Conservation (phyloP, 2,329 filamentous ascomycete genomes). For the Akanthomyces dipterigenus region DNA sequence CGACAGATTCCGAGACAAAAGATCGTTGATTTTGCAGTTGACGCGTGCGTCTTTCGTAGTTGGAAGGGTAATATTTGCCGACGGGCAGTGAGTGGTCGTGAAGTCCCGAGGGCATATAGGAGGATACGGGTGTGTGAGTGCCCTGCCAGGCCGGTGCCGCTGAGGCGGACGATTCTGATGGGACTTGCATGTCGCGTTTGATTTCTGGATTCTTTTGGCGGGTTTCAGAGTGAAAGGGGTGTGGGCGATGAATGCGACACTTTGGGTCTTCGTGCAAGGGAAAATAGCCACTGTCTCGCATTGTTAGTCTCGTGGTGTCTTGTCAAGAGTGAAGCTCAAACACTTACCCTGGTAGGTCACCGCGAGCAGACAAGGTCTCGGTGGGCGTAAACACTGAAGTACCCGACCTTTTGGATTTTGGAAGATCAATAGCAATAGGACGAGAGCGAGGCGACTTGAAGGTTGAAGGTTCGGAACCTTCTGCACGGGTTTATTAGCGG, state of each 20-base stretch:
- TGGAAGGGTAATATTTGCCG: conserved; percentile 59
- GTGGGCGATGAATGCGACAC: conserved; percentile 39
- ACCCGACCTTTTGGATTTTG: conserved; percentile 33
- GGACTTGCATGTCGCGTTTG: conserved; percentile 4
- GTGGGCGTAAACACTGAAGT: conserved; percentile 36
- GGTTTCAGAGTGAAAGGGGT: conserved; percentile 43
- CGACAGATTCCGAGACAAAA: conserved; percentile 21
- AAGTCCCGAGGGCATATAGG: conserved; percentile 44
- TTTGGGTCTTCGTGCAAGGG: conserved; percentile 51
- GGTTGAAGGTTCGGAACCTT: conserved; percentile 14
- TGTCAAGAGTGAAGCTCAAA: background rate
- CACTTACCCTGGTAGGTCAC: conserved; percentile 54
- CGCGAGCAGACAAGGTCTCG: conserved; percentile 49
- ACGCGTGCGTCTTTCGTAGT: conserved; percentile 43
- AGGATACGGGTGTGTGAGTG: conserved; percentile 38
- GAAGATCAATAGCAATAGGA: conserved; percentile 49
- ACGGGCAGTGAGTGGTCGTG: conserved; percentile 43
- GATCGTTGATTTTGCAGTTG: conserved; percentile 18
- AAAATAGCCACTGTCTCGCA: conserved; percentile 47
- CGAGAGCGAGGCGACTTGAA: conserved; percentile 26
- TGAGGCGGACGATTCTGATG: background rate
- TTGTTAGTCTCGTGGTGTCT: conserved; percentile 4
- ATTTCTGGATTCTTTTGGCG: conserved; percentile 19
- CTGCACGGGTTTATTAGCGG: conserved; percentile 8
- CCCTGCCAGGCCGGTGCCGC: conserved; percentile 17